These are phyloP conservation scores for Serendipita vermifera DNA, from an alignment of 768 basidiomycete genomes.

Conservation along the genomic window DNA sequence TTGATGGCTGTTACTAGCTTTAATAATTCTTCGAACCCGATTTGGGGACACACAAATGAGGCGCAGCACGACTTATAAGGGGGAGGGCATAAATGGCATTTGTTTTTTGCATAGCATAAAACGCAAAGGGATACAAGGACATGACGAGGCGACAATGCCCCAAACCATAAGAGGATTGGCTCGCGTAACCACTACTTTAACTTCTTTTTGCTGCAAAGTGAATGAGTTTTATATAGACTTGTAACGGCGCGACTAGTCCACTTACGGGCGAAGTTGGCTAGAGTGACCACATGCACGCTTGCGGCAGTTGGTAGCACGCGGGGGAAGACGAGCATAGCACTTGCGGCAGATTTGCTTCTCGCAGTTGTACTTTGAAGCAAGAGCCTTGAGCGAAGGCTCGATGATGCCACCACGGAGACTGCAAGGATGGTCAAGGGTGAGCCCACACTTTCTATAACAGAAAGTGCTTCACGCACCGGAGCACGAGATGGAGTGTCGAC, in stretches of 20 bases:
- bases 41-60: no score
- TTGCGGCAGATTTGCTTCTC: slow-evolving; percentile 99
- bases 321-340: slow-evolving; percentile 98
- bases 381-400: slow-evolving; percentile 94
- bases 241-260: no score
- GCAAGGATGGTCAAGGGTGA: slow-evolving; percentile 12
- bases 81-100: no score
- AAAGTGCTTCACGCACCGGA: slow-evolving; percentile 48
- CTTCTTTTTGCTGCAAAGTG: slow-evolving; percentile 74
- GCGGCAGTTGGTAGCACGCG: slow-evolving; percentile 98
- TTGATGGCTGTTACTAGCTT: no score
- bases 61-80: no score
- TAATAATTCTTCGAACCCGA: no score
- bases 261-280: slow-evolving; percentile 82
- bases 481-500: slow-evolving; percentile 93
- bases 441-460: neutral
- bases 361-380: slow-evolving; percentile 97
- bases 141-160: neutral
- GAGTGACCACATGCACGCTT: slow-evolving; percentile 88
- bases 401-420: slow-evolving; percentile 98
- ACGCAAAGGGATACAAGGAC: no score
- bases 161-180: slow-evolving; percentile 14
- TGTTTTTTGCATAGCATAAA: no score
- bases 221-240: neutral
- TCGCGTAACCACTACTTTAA: slow-evolving; percentile 56